phyloP scores from a whole-genome alignment of 1,139 yeast species.

The Lodderomyces parapsilosis region DNA sequence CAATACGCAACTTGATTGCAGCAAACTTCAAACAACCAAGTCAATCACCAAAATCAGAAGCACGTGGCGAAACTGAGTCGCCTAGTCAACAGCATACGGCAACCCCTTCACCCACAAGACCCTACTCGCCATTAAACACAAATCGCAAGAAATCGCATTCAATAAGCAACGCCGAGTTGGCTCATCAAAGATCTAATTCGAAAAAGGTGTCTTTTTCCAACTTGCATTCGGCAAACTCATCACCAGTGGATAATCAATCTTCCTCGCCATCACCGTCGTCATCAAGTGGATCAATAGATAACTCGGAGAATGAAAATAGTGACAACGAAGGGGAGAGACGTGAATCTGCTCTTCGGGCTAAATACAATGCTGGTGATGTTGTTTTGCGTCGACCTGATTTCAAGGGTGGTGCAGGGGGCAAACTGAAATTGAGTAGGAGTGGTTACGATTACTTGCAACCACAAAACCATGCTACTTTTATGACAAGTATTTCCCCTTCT shows the following conservation, averaged over 20 bases:
- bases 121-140: constrained; percentile 1
- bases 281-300: constrained; percentile 3
- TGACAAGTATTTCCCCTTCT: constrained; percentile 14
- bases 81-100: background rate
- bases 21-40: constrained; percentile 12
- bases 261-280: constrained; percentile 10
- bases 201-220: constrained; percentile 17
- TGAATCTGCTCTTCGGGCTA: constrained; percentile 1
- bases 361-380: constrained; percentile 8
- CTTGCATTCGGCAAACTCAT: constrained; percentile 13
- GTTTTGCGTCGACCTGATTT: constrained; percentile 11
- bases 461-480: constrained; percentile 8
- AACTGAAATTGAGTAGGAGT: background rate
- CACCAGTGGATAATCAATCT: constrained; percentile 11
- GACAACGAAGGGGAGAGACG: constrained; percentile 2
- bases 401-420: constrained; percentile 1
- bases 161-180: constrained; percentile 15
- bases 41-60: constrained; percentile 2
- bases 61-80: background rate
- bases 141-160: constrained; percentile 13
- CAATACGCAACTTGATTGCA: constrained; percentile 14
- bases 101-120: constrained; percentile 1
- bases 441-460: background rate
- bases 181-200: constrained; percentile 8
- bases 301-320: constrained; percentile 7